Evolutionary conservation across 2,329 filamentous ascomycete species (phyloP).

Genomic region (Fusarium subglutinans): DNA sequence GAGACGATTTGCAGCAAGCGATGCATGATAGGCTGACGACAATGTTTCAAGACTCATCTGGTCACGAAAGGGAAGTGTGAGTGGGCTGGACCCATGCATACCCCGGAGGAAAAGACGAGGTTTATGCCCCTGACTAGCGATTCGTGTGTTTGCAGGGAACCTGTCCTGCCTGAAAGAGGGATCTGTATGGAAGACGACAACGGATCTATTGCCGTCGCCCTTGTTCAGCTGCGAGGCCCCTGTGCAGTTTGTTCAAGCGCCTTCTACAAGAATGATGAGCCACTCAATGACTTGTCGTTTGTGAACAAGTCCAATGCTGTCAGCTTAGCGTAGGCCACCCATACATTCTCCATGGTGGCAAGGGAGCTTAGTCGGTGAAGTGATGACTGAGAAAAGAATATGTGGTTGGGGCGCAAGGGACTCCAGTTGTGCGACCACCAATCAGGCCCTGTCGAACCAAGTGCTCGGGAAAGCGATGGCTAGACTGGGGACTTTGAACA

Average conservation of each 20-base stretch:
- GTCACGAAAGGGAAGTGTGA: conserved; percentile 39
- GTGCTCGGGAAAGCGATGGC: conserved; percentile 34
- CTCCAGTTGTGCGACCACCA: conserved; percentile 38
- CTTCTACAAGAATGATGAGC: conserved; percentile 15
- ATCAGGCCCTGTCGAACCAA: conserved; percentile 42
- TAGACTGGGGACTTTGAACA: conserved; percentile 29
- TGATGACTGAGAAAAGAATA: conserved; percentile 19
- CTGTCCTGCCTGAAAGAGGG: conserved; percentile 3
- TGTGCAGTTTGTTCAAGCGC: conserved; percentile 6
- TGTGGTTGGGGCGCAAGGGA: conserved; percentile 27
- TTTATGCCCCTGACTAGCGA: conserved; percentile 40
- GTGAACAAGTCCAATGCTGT: conserved; percentile 16
- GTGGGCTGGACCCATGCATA: conserved; percentile 34
- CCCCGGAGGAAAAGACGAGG: conserved; percentile 31
- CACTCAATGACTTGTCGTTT: conserved; percentile 20
- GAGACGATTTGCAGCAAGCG: conserved; percentile 26
- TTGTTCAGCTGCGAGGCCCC: conserved; percentile 33
- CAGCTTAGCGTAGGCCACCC: conserved; percentile 42
- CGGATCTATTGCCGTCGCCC: conserved; percentile 11
- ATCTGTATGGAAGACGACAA: conserved; percentile 5
- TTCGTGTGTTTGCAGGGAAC: conserved; percentile 28
- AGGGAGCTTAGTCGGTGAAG: conserved; percentile 34
- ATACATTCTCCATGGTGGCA: conserved; percentile 25
- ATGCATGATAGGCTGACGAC: conserved; percentile 45
- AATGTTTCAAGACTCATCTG: conserved; percentile 43